Conservation (phyloP, 305 asterid genomes). For the Fraxinus ornus region DNA sequence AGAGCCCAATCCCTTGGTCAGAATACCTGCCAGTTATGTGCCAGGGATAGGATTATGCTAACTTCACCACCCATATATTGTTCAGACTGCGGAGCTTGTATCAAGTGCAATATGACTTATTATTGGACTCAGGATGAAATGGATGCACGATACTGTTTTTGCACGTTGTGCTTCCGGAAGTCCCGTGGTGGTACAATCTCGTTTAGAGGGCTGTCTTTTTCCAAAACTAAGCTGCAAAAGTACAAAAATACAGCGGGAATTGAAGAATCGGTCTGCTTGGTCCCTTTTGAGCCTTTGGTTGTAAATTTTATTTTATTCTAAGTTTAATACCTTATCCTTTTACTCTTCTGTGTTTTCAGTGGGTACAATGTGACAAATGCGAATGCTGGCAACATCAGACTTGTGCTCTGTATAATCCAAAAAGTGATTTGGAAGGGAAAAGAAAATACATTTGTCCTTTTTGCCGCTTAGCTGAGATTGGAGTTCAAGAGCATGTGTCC, state of each 20-base stretch:
- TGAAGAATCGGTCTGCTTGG: slow-evolving; percentile 56
- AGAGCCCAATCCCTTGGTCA: slow-evolving; percentile 25
- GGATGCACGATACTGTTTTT: slow-evolving; percentile 42
- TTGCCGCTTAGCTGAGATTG: slow-evolving; percentile 57
- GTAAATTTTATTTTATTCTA: slow-evolving; percentile 4
- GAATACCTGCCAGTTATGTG: slow-evolving; percentile 65
- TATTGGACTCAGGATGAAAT: slow-evolving; percentile 43
- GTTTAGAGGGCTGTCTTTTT: slow-evolving; percentile 42
- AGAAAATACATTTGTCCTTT: slow-evolving; percentile 60
- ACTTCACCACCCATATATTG: slow-evolving; percentile 53
- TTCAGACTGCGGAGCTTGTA: slow-evolving; percentile 42
- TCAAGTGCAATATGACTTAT: slow-evolving; percentile 46
- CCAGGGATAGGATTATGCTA: slow-evolving; percentile 37
- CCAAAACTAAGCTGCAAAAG: slow-evolving; percentile 49
- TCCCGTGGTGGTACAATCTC: slow-evolving; percentile 45
- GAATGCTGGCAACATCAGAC: slow-evolving; percentile 74
- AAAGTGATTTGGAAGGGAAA: slow-evolving; percentile 51
- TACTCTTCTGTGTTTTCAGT: slow-evolving; percentile 43
- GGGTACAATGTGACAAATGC: slow-evolving; percentile 81
- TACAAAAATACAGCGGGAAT: slow-evolving; percentile 39
- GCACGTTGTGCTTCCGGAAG: slow-evolving; percentile 48
- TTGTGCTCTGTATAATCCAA: slow-evolving; percentile 68
- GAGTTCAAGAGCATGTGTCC: slow-evolving; percentile 39
- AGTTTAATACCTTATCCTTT: background rate
- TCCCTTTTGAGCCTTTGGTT: slow-evolving; percentile 22